phyloP scores from a whole-genome alignment of 176 grass and related monocot species.

The Bonia amplexicaulis region DNA sequence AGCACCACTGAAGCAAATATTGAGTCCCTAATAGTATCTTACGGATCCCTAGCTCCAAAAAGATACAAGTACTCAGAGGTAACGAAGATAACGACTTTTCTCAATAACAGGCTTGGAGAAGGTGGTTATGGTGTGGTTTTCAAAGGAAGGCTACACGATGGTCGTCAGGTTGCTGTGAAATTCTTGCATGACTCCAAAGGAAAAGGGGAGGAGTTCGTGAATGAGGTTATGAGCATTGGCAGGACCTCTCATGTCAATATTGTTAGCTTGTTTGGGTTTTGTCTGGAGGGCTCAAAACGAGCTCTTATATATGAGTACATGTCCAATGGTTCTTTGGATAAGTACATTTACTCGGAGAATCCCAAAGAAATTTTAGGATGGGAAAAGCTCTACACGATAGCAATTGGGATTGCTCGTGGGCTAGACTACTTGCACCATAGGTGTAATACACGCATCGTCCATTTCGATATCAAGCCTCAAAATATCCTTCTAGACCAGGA shows the following conservation, averaged over 20 bases:
- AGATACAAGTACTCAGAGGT: slow-evolving; percentile 48
- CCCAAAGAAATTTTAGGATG: slow-evolving; percentile 37
- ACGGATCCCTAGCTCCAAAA: slow-evolving; percentile 45
- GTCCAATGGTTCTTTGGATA: slow-evolving; percentile 51
- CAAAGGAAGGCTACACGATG: slow-evolving; percentile 28
- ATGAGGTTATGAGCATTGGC: slow-evolving; percentile 58
- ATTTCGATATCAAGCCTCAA: slow-evolving; percentile 72
- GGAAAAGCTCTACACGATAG: slow-evolving; percentile 42
- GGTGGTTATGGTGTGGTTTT: slow-evolving; percentile 63
- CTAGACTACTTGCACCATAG: slow-evolving; percentile 52
- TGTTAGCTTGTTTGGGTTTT: slow-evolving; percentile 49
- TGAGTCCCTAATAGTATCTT: not conserved
- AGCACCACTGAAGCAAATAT: not conserved
- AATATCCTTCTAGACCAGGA: slow-evolving; percentile 51
- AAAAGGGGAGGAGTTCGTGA: slow-evolving; percentile 52
- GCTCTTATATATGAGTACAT: slow-evolving; percentile 61
- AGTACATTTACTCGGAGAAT: slow-evolving; percentile 45
- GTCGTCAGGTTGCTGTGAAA: slow-evolving; percentile 48
- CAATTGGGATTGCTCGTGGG: slow-evolving; percentile 43
- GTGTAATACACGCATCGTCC: slow-evolving; percentile 51
- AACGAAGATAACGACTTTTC: slow-evolving; percentile 43
- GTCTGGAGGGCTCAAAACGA: slow-evolving; percentile 42
- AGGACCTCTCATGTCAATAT: slow-evolving; percentile 64
- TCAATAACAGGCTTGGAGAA: slow-evolving; percentile 39
- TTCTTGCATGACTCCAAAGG: slow-evolving; percentile 39